Conservation (phyloP, 768 basidiomycete genomes). For the Tricholoma hemisulphureum region DNA sequence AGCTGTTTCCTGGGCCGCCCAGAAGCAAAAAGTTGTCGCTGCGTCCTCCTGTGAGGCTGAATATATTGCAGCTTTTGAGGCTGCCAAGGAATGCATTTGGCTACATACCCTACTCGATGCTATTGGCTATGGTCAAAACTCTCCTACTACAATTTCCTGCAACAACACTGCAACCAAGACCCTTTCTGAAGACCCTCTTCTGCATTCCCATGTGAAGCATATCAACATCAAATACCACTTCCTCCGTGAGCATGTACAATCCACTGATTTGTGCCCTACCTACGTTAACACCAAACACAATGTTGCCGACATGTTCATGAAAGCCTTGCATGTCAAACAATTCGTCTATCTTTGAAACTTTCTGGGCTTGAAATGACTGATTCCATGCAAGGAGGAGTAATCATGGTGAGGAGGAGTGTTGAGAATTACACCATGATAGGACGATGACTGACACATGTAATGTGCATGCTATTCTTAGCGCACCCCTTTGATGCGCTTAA, state of each 20-base stretch:
- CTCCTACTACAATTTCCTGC: conserved; percentile 9
- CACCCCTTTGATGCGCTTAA: not conserved
- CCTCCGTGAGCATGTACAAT: conserved; percentile 29
- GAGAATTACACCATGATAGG: not conserved
- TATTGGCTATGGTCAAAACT: conserved; percentile 5
- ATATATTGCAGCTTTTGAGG: conserved; percentile 33
- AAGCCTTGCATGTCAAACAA: conserved; percentile 24
- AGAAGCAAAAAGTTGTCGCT: conserved; percentile 3
- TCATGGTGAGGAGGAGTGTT: not conserved
- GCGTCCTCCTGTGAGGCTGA: conserved; percentile 33
- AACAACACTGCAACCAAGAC: conserved; percentile 36
- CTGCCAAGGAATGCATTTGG: conserved; percentile 9
- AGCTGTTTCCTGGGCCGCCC: conserved; percentile 12
- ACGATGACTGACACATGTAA: too few species aligned
- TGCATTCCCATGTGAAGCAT: conserved; percentile 36
- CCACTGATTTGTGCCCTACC: conserved; percentile 17
- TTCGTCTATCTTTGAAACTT: conserved; percentile 8
- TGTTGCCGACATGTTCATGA: conserved; percentile 38
- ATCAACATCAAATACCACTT: conserved; percentile 39
- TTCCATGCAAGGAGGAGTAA: not conserved
- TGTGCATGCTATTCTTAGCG: not conserved
- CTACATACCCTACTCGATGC: conserved; percentile 11
- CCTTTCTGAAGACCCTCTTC: conserved; percentile 28
- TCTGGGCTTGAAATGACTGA: not conserved
- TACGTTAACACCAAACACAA: conserved; percentile 31